Base-by-base conservation (phyloP, 2,329 filamentous ascomycete species). In the Fusarium pseudoanthophilum region DNA sequence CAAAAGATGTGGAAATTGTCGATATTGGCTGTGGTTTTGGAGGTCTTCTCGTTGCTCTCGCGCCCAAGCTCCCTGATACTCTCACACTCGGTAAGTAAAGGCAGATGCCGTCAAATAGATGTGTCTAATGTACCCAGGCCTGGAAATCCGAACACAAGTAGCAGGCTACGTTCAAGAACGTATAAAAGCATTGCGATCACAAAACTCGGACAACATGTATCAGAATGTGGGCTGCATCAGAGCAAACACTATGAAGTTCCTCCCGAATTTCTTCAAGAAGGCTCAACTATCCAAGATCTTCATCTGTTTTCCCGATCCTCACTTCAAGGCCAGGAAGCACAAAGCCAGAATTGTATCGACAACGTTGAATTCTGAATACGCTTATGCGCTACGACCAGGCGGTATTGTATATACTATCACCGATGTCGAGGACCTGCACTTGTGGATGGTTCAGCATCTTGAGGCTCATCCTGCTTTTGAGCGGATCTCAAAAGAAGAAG, bases 1-100 rank as follows among this genome's bases (percentile, higher is more conserved):
- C 66, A 45, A 92, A 93, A 80, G 87, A 94, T 69, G 92, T 99
- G 52, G 95, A 98, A 80, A 91, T 99, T 51, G 95, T 95, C 73
- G 96, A 99, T 84, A 98, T 99, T 80, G 96, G 96, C 32, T 99
- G 96, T 81, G 96, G 96, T 10, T 99, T 97, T 81, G 96, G 96
- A 52, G 96, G 96, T 11, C 86, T 99, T 64, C 87, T 97, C 7
- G 92, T 98, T 73, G 95, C 94, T 11, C 88, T 99, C 52, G 91
- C 93, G 18, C 94, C 95, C 2, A 86, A 91, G 46, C 85, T 98
- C 77, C 95, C 96, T 8, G 88, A 96, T 39, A 94, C 91, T 2
- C 85, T 98, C 71, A 91, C 98, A 74, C 84, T 99, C 21, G 95
- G 94, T 93, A 83, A 73, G 87, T 82, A 18, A 39, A 28, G 36